These are phyloP conservation scores for Calocera cornea DNA, from an alignment of 768 basidiomycete species.

Conservation along the genomic window DNA sequence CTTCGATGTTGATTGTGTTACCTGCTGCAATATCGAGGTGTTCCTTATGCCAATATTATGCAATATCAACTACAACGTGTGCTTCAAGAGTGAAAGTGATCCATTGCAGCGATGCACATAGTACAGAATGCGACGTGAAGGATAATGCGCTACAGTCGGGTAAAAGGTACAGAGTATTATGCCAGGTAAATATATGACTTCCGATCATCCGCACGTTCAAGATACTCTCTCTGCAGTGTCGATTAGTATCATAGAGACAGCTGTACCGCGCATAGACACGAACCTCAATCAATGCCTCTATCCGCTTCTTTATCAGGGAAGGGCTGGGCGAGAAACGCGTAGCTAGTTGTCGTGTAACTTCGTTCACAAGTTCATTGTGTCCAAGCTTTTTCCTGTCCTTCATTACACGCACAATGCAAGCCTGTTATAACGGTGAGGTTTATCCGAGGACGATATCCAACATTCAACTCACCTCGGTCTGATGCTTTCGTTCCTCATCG, in stretches of 20 bases:
- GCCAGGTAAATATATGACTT: conserved; percentile 76
- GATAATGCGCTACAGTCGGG: neutral
- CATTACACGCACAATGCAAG: conserved; percentile 95
- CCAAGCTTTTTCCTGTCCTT: conserved; percentile 83
- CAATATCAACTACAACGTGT: neutral
- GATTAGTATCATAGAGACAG: conserved; percentile 5
- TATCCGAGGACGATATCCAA: neutral
- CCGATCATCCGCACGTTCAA: conserved; percentile 77
- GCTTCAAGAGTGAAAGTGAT: neutral
- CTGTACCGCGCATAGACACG: conserved; percentile 17
- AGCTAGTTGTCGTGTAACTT: conserved; percentile 76
- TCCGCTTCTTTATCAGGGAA: conserved; percentile 76
- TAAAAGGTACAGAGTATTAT: conserved; percentile 1
- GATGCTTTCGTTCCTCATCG: conserved; percentile 80
- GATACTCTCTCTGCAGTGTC: conserved; percentile 68
- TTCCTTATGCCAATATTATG: neutral
- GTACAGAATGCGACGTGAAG: conserved; percentile 2
- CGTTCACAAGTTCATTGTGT: conserved; percentile 79
- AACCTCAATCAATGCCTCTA: conserved; percentile 89
- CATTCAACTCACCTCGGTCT: conserved; percentile 58
- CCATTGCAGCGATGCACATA: neutral
- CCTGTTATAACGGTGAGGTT: conserved; percentile 35
- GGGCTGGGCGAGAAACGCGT: conserved; percentile 79
- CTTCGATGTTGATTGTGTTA: neutral
- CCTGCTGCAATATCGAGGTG: neutral